Base-by-base conservation (phyloP, 495 filamentous ascomycete genomes). In the Lentithecium fluviatile region DNA sequence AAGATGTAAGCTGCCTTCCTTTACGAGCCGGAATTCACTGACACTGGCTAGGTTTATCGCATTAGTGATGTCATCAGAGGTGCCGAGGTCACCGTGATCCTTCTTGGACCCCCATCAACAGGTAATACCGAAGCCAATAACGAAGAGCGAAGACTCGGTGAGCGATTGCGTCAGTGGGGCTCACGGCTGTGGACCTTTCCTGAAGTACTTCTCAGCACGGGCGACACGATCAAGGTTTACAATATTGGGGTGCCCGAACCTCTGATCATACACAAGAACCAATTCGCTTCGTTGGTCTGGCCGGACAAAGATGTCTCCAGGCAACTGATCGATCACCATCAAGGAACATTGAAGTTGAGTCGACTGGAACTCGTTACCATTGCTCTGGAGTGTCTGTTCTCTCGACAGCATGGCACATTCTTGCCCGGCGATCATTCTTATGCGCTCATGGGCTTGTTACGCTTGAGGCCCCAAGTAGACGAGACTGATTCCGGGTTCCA, bases 171-270 rank as follows among this genome's bases (percentile, higher is more conserved):
- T 15, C 24, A 71, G 13, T 80, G 76, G 77, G 77, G 75, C n/a
- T 45, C 63, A 15, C 71, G 77, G 17, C 52, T 79, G 32, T 80
- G 78, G 78, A 79, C 76, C 2, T 70, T 80, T 13, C 76, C 77
- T 15, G 78, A 81, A 56, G 65, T 71, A 10, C 61, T 81, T 2
- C 72, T 80, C 0, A 62, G 57, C 36, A 42, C 38, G 15, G 56
- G 62, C 2, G 37, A 60, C 15, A 12, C 36, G 6, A 71, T 76
- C 24, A 49, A 46, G 12, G 58, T 72, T 17, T 76, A 70, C 43
- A 59, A 46, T 17, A 45, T 13, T 12, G 25, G 42, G 7, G 36
- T 55, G 50, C 11, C 19, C 13, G 5, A 15, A 6, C 25, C 26
- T 19, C 12, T 19, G 48, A 43, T 40, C 23, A 29, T 66, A 21